Evolutionary conservation across 345 rosid genomes (phyloP).

Genomic region (Eucalyptus marginata): DNA sequence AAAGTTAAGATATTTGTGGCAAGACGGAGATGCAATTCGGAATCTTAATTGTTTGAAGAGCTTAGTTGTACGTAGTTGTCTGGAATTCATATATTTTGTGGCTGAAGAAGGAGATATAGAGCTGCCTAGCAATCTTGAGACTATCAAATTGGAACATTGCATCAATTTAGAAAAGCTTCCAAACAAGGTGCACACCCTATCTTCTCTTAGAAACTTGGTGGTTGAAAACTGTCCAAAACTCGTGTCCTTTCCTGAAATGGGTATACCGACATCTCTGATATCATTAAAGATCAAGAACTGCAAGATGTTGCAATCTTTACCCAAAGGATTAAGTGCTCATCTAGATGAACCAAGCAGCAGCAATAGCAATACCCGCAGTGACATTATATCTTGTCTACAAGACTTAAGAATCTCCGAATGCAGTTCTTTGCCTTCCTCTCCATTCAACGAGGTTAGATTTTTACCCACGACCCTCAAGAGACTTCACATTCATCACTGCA

Average conservation of each 20-base stretch:
- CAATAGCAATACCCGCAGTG: too few species aligned
- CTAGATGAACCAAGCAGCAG: not conserved
- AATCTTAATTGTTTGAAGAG: not conserved
- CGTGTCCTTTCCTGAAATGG: fast-evolving
- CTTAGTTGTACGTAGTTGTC: fast-evolving
- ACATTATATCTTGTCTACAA: not conserved
- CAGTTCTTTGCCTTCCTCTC: not conserved
- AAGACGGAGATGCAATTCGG: not conserved
- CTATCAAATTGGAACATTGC: fast-evolving
- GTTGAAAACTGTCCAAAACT: fast-evolving
- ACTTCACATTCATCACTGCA: fast-evolving
- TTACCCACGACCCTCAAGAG: not conserved
- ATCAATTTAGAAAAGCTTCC: not conserved
- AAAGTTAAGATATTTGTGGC: not conserved
- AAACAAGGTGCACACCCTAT: not conserved
- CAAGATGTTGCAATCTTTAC: not conserved
- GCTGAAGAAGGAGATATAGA: not conserved
- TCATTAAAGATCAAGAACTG: fast-evolving
- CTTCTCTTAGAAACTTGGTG: not conserved
- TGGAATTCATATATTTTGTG: not conserved
- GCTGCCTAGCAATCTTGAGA: fast-evolving
- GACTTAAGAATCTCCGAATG: too few species aligned
- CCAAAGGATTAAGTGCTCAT: not conserved
- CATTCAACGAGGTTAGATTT: not conserved
- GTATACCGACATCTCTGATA: fast-evolving